A percentile compares a stretch with the other conserved stretches of the same genome.
These are phyloP conservation scores for Phytophthora sansomeana DNA, from an alignment of 352 stramenopile genomes.

Conservation along the genomic window DNA sequence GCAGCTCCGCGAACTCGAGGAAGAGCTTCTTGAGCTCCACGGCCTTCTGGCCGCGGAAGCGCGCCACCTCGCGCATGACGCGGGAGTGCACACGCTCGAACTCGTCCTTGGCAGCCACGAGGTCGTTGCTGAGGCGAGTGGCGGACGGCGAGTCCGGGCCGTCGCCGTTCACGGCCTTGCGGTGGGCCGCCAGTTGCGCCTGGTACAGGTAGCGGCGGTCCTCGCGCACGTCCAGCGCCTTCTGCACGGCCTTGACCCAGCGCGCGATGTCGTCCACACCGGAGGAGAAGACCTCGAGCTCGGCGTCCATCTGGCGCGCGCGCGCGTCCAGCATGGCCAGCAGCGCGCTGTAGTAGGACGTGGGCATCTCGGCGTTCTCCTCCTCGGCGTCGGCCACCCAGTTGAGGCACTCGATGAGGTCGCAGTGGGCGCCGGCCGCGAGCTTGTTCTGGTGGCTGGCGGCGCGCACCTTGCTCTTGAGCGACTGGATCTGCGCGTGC, in stretches of 20 bases:
- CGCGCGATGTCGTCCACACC: conserved; percentile 75
- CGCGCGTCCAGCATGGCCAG: conserved; percentile 76
- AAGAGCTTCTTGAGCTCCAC: conserved; percentile 79
- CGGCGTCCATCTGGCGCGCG: conserved; percentile 74
- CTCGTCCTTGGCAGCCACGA: conserved; percentile 74
- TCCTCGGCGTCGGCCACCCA: conserved; percentile 75
- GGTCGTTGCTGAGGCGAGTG: conserved; percentile 49
- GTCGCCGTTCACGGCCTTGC: conserved; percentile 34
- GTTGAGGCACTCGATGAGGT: conserved; percentile 82
- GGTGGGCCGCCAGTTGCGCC: conserved; percentile 68
- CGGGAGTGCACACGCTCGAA: conserved; percentile 80
- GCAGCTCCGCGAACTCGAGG: conserved; percentile 70
- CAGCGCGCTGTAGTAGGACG: conserved; percentile 70
- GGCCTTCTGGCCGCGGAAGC: conserved; percentile 80
- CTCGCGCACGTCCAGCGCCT: conserved; percentile 76
- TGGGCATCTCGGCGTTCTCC: conserved; percentile 66
- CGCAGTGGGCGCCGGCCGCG: conserved; percentile 78
- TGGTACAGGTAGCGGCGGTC: conserved; percentile 84
- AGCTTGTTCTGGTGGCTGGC: conserved; percentile 79
- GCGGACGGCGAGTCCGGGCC: conserved; percentile 41
- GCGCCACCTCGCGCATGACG: conserved; percentile 77
- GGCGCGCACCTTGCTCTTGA: conserved; percentile 68
- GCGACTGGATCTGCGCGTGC: conserved; percentile 59
- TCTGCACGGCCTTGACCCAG: conserved; percentile 79
- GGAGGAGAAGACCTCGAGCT: conserved; percentile 72